These are phyloP conservation scores for Earliella scabrosa DNA, from an alignment of 1,284 basidiomycete species.

Conservation along the genomic window DNA sequence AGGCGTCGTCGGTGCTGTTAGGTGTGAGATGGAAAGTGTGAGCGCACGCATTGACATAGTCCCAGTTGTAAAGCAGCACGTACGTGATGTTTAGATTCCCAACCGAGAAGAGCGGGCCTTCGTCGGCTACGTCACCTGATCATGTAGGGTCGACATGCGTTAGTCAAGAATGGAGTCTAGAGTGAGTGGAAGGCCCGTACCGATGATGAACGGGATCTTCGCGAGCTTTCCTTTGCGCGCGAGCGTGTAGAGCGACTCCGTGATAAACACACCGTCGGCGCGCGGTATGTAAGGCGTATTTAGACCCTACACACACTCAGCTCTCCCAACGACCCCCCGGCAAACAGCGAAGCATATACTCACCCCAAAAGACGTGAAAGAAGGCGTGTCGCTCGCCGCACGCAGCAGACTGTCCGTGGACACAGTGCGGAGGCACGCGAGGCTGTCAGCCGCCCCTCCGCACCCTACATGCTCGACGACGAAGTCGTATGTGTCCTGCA, in stretches of 20 bases:
- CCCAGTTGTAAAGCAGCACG: background rate
- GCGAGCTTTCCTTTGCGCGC: slow-evolving; percentile 21
- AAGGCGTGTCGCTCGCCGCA: background rate
- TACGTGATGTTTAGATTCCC: slow-evolving; percentile 17
- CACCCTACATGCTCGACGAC: slow-evolving; percentile 39
- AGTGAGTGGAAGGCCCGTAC: slow-evolving; percentile 4
- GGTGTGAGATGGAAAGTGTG: too few relatives aligned
- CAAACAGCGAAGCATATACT: background rate
- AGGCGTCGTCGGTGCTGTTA: slow-evolving; percentile 11
- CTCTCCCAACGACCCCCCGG: background rate
- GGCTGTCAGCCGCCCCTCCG: background rate
- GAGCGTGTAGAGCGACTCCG: slow-evolving; percentile 18
- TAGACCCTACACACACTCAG: background rate
- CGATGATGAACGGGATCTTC: slow-evolving; percentile 34
- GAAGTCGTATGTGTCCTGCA: slow-evolving; percentile 39
- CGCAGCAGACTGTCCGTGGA: background rate
- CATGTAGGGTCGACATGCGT: too few relatives aligned
- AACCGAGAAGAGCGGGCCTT: slow-evolving; percentile 35
- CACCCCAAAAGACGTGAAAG: background rate
- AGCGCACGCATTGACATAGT: background rate
- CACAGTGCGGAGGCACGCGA: background rate
- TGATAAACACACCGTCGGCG: slow-evolving; percentile 42
- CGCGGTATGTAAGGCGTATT: slow-evolving; percentile 38
- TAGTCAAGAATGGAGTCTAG: too few relatives aligned
- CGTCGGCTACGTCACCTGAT: slow-evolving; percentile 34